Evolutionary conservation across 2,329 filamentous ascomycete genomes (phyloP).

Genomic region (Beauveria varroae): DNA sequence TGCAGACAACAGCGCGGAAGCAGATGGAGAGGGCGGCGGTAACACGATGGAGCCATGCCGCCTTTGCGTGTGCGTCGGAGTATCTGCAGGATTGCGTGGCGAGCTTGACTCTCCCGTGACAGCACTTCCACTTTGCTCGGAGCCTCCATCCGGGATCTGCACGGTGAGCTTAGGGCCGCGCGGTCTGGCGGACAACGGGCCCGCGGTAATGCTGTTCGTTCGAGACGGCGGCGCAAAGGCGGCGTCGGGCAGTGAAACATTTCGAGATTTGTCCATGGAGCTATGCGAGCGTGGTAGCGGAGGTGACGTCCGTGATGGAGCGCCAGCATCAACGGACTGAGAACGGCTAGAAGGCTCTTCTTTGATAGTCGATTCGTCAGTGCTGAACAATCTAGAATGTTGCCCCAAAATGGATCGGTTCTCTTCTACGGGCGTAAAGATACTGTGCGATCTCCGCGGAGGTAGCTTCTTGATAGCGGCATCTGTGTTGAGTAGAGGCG

Average conservation of each 20-base stretch:
- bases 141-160: conserved; percentile 88
- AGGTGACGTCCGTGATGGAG: conserved; percentile 46
- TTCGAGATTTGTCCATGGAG: conserved; percentile 38
- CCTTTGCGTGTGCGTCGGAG: conserved; percentile 44
- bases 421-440: conserved; percentile 96
- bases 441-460: conserved; percentile 78
- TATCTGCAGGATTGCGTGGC: conserved; percentile 50
- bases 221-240: conserved; percentile 64
- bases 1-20: conserved; percentile 76
- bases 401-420: conserved; percentile 81
- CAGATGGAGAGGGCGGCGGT: conserved; percentile 86
- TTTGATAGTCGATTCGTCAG: conserved; percentile 38
- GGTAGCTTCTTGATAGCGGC: conserved; percentile 54
- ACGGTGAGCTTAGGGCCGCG: conserved; percentile 76
- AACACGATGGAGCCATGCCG: conserved; percentile 63
- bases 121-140: conserved; percentile 64
- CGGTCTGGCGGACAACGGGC: conserved; percentile 53
- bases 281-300: conserved; percentile 42
- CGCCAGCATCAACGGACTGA: conserved; percentile 57
- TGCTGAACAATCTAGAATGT: conserved; percentile 63
- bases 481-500: conserved; percentile 43
- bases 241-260: conserved; percentile 57
- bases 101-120: conserved; percentile 66
- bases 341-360: conserved; percentile 40
- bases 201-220: conserved; percentile 65